phyloP scores from a whole-genome alignment of 1,139 yeast species.

The Sugiyamaella xylanicola region DNA sequence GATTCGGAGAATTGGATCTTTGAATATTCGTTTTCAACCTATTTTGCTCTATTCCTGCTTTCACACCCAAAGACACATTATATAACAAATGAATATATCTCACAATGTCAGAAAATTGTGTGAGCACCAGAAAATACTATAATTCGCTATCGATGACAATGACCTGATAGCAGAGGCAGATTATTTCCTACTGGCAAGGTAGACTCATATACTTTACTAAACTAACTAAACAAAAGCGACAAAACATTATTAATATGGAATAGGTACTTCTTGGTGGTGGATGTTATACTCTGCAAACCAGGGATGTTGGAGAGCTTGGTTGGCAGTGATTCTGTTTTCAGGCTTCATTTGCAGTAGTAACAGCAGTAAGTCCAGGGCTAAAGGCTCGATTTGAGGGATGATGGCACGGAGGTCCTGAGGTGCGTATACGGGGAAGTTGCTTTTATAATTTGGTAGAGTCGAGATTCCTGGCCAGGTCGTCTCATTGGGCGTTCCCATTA shows the following conservation, averaged over 20 bases:
- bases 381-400: conserved; percentile 74
- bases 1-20: too few relatives aligned
- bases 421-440: conserved; percentile 73
- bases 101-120: too few relatives aligned
- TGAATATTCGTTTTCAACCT: too few relatives aligned
- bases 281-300: conserved; percentile 80
- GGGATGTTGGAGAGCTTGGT: conserved; percentile 91
- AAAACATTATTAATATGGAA: conserved; percentile 6
- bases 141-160: too few relatives aligned
- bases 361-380: conserved; percentile 77
- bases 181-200: background rate
- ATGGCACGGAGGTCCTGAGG: conserved; percentile 82
- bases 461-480: conserved; percentile 95
- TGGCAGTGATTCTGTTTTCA: conserved; percentile 84
- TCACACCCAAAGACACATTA: too few relatives aligned
- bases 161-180: too few relatives aligned
- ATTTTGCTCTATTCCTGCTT: too few relatives aligned
- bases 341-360: conserved; percentile 89
- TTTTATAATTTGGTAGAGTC: conserved; percentile 79
- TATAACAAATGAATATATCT: too few relatives aligned
- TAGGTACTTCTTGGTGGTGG: conserved; percentile 15
- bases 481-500: conserved; percentile 97
- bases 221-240: background rate
- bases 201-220: background rate
- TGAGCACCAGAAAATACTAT: too few relatives aligned